Percentiles rank a stretch among this genome's conserved stretches.
Evolutionary conservation across 805 yeast genomes (phyloP).

Genomic region (Candida insectorum): DNA sequence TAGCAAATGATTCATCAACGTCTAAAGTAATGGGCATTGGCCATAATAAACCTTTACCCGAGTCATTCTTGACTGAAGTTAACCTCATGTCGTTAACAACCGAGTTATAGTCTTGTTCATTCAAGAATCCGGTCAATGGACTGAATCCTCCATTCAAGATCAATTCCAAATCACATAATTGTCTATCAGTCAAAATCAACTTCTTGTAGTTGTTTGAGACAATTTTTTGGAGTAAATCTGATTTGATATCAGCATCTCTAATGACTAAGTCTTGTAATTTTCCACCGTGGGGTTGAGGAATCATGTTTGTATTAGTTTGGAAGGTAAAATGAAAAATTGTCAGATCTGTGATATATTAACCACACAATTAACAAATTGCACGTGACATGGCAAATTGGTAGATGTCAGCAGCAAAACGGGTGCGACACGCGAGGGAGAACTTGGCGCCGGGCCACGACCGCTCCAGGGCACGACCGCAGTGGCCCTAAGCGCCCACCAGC

Average conservation of each 20-base stretch:
- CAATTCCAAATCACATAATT: constrained; percentile 88
- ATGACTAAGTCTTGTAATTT: constrained; percentile 76
- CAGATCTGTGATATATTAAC: not conserved
- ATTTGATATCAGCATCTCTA: constrained; percentile 68
- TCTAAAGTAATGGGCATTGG: constrained; percentile 92
- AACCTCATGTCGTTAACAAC: constrained; percentile 72
- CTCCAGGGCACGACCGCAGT: too few relatives aligned
- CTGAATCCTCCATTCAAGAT: constrained; percentile 93
- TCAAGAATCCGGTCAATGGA: constrained; percentile 68
- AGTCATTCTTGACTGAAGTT: constrained; percentile 36
- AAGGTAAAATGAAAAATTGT: not conserved
- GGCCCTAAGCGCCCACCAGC: too few relatives aligned
- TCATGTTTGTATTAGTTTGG: constrained; percentile 7
- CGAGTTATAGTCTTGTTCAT: constrained; percentile 61
- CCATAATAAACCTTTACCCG: constrained; percentile 69
- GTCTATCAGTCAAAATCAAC: constrained; percentile 74
- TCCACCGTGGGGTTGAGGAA: constrained; percentile 87
- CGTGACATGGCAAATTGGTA: constrained; percentile 14
- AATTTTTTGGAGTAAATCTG: constrained; percentile 57
- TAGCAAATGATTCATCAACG: constrained; percentile 49
- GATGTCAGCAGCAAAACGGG: too few relatives aligned
- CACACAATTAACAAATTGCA: constrained; percentile 11
- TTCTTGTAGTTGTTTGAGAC: constrained; percentile 37
- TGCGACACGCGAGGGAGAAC: too few relatives aligned
- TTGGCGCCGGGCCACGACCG: too few relatives aligned